A percentile compares a stretch with the other conserved stretches of the same genome.
Conservation (phyloP, 805 yeast species). For the Saccharomycodes ludwigii region DNA sequence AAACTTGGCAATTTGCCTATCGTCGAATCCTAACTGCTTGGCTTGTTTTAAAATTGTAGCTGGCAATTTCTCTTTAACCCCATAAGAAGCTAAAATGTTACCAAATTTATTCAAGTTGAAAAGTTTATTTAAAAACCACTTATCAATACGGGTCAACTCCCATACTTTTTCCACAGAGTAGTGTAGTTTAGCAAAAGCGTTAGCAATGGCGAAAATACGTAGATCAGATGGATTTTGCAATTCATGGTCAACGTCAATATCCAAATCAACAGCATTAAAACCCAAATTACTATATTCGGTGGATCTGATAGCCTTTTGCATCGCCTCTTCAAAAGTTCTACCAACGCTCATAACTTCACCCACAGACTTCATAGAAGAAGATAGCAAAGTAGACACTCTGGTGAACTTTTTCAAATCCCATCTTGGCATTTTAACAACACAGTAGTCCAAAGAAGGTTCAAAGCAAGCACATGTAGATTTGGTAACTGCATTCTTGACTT, state of each 20-base stretch:
- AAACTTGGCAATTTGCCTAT: constrained; percentile 77
- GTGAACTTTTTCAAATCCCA: constrained; percentile 96
- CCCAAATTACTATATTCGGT: constrained; percentile 95
- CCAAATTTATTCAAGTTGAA: constrained; percentile 65
- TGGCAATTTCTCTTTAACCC: constrained; percentile 47
- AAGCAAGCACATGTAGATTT: constrained; percentile 92
- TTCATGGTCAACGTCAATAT: constrained; percentile 85
- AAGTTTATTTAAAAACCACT: constrained; percentile 90
- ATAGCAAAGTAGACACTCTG: constrained; percentile 86
- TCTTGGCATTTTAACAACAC: constrained; percentile 95
- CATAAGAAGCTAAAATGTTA: constrained; percentile 42
- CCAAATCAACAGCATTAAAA: constrained; percentile 78
- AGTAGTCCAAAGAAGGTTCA: constrained; percentile 93
- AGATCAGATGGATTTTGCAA: constrained; percentile 96
- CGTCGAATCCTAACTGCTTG: constrained; percentile 91
- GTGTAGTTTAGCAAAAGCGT: constrained; percentile 69
- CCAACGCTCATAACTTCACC: constrained; percentile 99
- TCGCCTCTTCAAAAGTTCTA: constrained; percentile 92
- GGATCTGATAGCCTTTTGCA: constrained; percentile 94
- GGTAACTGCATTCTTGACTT: constrained; percentile 91
- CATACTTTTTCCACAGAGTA: constrained; percentile 89
- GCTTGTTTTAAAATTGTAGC: constrained; percentile 57
- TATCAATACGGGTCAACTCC: constrained; percentile 83
- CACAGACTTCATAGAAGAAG: constrained; percentile 95
- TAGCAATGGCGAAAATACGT: constrained; percentile 91